These are phyloP conservation scores for Cytospora leucostoma DNA, from an alignment of 2,329 filamentous ascomycete species.

Conservation along the genomic window DNA sequence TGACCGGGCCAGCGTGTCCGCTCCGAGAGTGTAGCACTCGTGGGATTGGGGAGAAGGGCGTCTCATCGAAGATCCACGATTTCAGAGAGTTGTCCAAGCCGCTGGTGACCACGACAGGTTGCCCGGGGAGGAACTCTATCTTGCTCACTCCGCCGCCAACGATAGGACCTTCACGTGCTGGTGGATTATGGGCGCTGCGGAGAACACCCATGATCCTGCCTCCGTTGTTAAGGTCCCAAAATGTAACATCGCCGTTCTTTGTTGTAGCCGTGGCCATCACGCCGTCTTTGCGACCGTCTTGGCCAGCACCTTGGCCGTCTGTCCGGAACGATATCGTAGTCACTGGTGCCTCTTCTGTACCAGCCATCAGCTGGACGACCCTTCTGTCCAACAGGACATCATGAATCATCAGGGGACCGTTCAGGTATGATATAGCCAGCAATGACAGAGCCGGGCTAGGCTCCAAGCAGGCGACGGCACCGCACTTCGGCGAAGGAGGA, in stretches of 20 bases:
- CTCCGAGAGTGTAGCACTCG: slow-evolving; percentile 82
- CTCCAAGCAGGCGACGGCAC: slow-evolving; percentile 83
- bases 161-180: slow-evolving; percentile 53
- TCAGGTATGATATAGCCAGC: slow-evolving; percentile 83
- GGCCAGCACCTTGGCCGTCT: slow-evolving; percentile 83
- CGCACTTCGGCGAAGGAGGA: slow-evolving; percentile 70
- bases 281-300: slow-evolving; percentile 80
- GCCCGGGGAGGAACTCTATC: slow-evolving; percentile 84
- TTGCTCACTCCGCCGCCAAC: slow-evolving; percentile 80
- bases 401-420: slow-evolving; percentile 76
- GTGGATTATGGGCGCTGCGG: slow-evolving; percentile 83
- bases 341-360: slow-evolving; percentile 65
- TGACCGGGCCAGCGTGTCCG: slow-evolving; percentile 86
- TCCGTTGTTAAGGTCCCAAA: slow-evolving; percentile 93
- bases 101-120: slow-evolving; percentile 86
- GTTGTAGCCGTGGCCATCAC: slow-evolving; percentile 90
- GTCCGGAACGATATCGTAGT: slow-evolving; percentile 88
- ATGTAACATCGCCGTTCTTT: slow-evolving; percentile 81
- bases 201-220: slow-evolving; percentile 85
- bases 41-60: slow-evolving; percentile 83
- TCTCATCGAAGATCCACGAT: slow-evolving; percentile 95
- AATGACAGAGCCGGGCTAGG: slow-evolving; percentile 82
- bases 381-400: slow-evolving; percentile 78
- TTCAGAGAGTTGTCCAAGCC: slow-evolving; percentile 92
- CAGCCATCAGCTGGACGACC: slow-evolving; percentile 68